Evolutionary conservation across 140 eudicot species (phyloP).

Genomic region (Senecio squalidus): DNA sequence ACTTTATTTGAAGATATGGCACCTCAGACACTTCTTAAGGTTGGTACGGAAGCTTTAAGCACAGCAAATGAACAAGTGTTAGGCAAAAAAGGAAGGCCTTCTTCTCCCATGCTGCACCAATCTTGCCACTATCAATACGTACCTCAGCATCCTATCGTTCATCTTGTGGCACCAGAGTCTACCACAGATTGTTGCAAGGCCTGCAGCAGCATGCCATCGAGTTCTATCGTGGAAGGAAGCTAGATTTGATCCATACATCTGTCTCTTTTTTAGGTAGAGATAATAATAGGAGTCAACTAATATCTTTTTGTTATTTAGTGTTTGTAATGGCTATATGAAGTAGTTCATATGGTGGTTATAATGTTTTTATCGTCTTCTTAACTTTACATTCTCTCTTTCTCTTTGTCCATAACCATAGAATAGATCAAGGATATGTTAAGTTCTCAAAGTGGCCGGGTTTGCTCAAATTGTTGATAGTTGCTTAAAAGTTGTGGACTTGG

Average conservation of each 20-base stretch:
- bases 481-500: no score
- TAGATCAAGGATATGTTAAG: no score
- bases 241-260: slow-evolving; percentile 4
- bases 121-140: slow-evolving; percentile 37
- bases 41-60: slow-evolving; percentile 22
- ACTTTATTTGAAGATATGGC: slow-evolving; percentile 20
- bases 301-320: slow-evolving; percentile 5
- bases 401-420: not conserved
- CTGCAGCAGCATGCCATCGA: slow-evolving; percentile 11
- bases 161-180: slow-evolving; percentile 16
- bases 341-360: slow-evolving; percentile 9
- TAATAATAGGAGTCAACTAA: not conserved
- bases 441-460: no score
- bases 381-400: not conserved
- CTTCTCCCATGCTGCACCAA: slow-evolving; percentile 18
- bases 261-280: slow-evolving; percentile 1
- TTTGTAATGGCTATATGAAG: slow-evolving; percentile 17
- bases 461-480: no score
- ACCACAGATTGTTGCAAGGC: slow-evolving; percentile 7
- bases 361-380: not conserved
- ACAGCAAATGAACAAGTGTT: slow-evolving; percentile 11
- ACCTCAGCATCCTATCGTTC: slow-evolving; percentile 30
- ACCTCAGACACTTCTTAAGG: slow-evolving; percentile 22
- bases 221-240: slow-evolving; percentile 21
- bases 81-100: slow-evolving; percentile 18